These are phyloP conservation scores for Boletus semigastroideus DNA, from an alignment of 1,284 basidiomycete species.

Conservation along the genomic window DNA sequence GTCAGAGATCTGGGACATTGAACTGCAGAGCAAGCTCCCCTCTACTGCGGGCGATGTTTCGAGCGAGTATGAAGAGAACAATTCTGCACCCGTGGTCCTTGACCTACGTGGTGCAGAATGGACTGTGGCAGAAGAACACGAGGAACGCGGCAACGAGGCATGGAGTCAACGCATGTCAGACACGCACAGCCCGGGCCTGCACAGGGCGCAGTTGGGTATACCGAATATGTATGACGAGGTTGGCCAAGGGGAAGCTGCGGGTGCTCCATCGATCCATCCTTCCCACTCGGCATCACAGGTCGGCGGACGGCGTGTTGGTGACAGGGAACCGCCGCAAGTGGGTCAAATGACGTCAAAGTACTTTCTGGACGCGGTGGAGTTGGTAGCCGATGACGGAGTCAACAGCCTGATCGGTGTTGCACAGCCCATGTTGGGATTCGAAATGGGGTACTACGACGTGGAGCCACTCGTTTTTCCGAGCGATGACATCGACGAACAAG, in stretches of 20 bases:
- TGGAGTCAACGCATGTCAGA: background rate
- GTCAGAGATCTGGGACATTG: constrained; percentile 70
- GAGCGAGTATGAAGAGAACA: constrained; percentile 9
- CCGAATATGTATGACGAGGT: background rate
- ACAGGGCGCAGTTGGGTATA: background rate
- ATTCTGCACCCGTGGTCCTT: constrained; percentile 21
- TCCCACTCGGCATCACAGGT: constrained; percentile 55
- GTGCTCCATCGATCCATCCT: constrained; percentile 45
- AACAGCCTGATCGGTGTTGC: constrained; percentile 6
- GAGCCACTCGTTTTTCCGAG: constrained; percentile 12
- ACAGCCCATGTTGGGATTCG: constrained; percentile 7
- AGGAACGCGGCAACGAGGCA: background rate
- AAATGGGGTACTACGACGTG: constrained; percentile 14
- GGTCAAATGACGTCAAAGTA: constrained; percentile 19
- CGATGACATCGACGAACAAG: constrained; percentile 1
- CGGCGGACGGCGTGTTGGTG: constrained; percentile 16
- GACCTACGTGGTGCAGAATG: constrained; percentile 24
- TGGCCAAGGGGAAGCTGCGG: background rate
- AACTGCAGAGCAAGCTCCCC: constrained; percentile 40
- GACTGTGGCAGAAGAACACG: constrained; percentile 13
- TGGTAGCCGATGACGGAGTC: background rate
- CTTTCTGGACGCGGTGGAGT: constrained; percentile 11
- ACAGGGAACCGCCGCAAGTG: constrained; percentile 1
- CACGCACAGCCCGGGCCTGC: background rate
- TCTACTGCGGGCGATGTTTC: constrained; percentile 16